Percentiles rank a stretch among this genome's conserved stretches.
Conservation (phyloP, 768 basidiomycete genomes). For the Ramaria rubella region DNA sequence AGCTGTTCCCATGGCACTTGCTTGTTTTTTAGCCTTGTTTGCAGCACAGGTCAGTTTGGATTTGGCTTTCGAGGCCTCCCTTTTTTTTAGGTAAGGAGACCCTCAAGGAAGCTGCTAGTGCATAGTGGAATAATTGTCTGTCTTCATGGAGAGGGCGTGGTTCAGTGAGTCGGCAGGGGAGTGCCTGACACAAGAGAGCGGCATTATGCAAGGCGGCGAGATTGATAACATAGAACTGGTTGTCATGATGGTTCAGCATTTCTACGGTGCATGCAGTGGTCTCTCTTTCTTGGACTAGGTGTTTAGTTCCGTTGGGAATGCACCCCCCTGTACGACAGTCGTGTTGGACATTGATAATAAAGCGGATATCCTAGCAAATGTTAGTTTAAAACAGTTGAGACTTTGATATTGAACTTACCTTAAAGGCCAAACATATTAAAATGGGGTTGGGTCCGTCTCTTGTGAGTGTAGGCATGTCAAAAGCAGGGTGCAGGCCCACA, state of each 20-base stretch:
- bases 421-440: no score
- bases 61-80: background rate
- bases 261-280: background rate
- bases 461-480: no score
- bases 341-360: constrained; percentile 2
- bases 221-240: no score
- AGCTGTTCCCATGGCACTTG: background rate
- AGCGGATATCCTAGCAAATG: background rate
- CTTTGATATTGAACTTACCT: no score
- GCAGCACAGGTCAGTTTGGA: background rate
- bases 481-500: no score
- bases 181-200: background rate
- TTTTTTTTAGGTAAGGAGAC: background rate
- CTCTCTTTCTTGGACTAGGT: no score
- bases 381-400: background rate
- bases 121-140: background rate
- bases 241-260: background rate
- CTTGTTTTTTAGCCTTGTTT: background rate
- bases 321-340: background rate
- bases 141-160: background rate
- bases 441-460: no score
- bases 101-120: background rate
- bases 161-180: background rate
- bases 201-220: background rate
- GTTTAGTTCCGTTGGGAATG: background rate